These are phyloP conservation scores for Micractinium conductrix DNA, from an alignment of 139 green algal species.

Conservation along the genomic window DNA sequence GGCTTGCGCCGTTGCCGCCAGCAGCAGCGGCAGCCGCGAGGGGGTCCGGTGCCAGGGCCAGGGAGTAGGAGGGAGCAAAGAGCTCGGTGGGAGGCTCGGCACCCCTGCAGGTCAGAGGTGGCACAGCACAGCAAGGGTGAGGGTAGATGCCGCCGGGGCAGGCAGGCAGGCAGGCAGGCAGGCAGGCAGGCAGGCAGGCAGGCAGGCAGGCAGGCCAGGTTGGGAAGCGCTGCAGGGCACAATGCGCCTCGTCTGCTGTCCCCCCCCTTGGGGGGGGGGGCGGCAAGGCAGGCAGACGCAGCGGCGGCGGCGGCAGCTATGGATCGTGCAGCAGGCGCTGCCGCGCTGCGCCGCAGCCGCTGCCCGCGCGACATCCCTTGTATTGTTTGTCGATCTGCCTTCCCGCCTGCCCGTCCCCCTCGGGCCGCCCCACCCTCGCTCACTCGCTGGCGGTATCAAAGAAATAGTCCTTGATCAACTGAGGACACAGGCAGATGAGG, in stretches of 20 bases:
- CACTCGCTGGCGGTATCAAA: not conserved
- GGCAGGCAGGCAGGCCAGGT: not conserved
- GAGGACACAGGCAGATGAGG: no score
- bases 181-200: not conserved
- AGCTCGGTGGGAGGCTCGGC: constrained; percentile 23
- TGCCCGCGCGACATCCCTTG: no score
- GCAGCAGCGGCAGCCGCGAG: not conserved
- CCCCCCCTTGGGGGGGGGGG: no score
- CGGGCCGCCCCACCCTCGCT: not conserved
- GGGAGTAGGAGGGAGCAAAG: constrained; percentile 34
- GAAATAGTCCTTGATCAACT: constrained; percentile 37
- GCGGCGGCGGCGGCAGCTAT: no score
- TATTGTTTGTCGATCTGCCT: no score
- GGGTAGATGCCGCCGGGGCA: no score
- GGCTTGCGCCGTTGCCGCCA: not conserved
- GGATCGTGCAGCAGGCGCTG: no score
- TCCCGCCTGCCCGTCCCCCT: no score
- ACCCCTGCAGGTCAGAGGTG: not conserved
- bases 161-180: not conserved
- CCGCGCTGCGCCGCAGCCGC: no score
- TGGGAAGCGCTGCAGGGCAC: not conserved
- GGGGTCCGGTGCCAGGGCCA: constrained; percentile 26
- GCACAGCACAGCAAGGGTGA: no score
- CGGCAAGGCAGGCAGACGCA: no score
- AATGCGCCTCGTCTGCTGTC: not conserved